phyloP scores from a whole-genome alignment of 352 stramenopile genomes.

The Globisporangium okanoganense region DNA sequence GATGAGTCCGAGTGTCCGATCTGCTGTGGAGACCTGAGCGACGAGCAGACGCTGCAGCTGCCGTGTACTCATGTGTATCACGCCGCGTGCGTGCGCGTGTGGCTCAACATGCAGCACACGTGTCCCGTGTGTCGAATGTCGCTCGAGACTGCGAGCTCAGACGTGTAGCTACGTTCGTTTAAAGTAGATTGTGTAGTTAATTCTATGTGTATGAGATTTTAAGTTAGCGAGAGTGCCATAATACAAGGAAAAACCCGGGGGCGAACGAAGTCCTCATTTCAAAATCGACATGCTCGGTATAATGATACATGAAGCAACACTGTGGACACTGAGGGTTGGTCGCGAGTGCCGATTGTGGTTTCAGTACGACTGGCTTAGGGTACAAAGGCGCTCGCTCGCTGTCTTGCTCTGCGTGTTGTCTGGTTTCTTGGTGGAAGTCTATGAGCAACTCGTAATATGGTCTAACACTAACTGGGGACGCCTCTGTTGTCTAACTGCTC shows the following conservation, averaged over 20 bases:
- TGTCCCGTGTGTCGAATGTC: constrained; percentile 64
- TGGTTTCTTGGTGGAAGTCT: background rate
- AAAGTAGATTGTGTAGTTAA: background rate
- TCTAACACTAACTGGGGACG: constrained; percentile 9
- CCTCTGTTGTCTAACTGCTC: constrained; percentile 24
- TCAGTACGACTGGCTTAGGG: constrained; percentile 3
- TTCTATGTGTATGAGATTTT: background rate
- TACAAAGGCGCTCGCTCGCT: constrained; percentile 1
- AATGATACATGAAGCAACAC: background rate
- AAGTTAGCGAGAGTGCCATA: background rate
- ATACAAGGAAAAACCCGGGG: background rate
- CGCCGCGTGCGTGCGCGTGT: constrained; percentile 57
- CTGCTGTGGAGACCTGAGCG: constrained; percentile 44
- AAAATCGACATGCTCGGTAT: background rate
- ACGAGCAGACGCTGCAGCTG: constrained; percentile 43
- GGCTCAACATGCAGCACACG: constrained; percentile 63
- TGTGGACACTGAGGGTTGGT: background rate
- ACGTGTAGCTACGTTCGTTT: too few species aligned
- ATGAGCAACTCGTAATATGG: background rate
- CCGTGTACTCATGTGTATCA: constrained; percentile 69
- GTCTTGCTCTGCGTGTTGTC: background rate
- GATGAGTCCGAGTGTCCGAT: constrained; percentile 62
- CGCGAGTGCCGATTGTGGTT: constrained; percentile 1
- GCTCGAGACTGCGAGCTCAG: background rate
- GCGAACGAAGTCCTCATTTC: constrained; percentile 4